Conservation (phyloP, 1,139 yeast species). For the Suhomyces guaymorum region DNA sequence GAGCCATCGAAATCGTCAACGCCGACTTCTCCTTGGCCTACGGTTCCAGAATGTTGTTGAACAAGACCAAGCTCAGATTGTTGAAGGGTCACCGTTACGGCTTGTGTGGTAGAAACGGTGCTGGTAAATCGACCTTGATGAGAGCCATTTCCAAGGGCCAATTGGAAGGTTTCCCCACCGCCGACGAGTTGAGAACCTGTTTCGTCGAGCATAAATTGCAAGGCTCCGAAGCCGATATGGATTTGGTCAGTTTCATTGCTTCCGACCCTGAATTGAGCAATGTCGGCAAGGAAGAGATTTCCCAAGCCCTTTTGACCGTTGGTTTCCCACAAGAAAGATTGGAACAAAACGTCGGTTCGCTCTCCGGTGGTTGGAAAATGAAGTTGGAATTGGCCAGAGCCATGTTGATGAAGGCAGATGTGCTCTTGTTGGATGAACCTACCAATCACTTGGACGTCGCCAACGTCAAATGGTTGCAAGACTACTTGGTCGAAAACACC, state of each 20-base stretch:
- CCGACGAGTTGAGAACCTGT: slow-evolving; percentile 85
- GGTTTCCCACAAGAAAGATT: slow-evolving; percentile 93
- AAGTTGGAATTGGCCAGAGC: slow-evolving; percentile 97
- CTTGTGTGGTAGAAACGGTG: slow-evolving; percentile 98
- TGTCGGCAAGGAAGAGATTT: slow-evolving; percentile 67
- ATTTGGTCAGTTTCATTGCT: slow-evolving; percentile 85
- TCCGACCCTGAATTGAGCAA: slow-evolving; percentile 76
- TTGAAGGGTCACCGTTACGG: slow-evolving; percentile 97
- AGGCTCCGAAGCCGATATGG: slow-evolving; percentile 92
- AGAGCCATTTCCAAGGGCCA: slow-evolving; percentile 96
- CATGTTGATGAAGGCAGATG: slow-evolving; percentile 96
- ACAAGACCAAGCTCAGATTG: slow-evolving; percentile 84
- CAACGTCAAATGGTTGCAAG: slow-evolving; percentile 92
- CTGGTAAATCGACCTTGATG: slow-evolving; percentile 97
- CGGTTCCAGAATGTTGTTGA: slow-evolving; percentile 95
- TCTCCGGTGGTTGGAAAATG: slow-evolving; percentile 99
- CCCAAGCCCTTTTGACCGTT: slow-evolving; percentile 74
- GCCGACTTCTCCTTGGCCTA: slow-evolving; percentile 95
- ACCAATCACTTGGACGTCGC: slow-evolving; percentile 96
- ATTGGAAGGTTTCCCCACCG: slow-evolving; percentile 95
- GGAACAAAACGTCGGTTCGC: slow-evolving; percentile 85
- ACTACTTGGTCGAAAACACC: slow-evolving; percentile 75
- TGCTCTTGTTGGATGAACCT: slow-evolving; percentile 93
- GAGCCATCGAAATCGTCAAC: slow-evolving; percentile 78
- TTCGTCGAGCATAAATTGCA: slow-evolving; percentile 97